Percentiles rank a stretch among this genome's conserved stretches.
Evolutionary conservation across 2,329 filamentous ascomycete species (phyloP).

Genomic region (Rachicladosporium sp.): DNA sequence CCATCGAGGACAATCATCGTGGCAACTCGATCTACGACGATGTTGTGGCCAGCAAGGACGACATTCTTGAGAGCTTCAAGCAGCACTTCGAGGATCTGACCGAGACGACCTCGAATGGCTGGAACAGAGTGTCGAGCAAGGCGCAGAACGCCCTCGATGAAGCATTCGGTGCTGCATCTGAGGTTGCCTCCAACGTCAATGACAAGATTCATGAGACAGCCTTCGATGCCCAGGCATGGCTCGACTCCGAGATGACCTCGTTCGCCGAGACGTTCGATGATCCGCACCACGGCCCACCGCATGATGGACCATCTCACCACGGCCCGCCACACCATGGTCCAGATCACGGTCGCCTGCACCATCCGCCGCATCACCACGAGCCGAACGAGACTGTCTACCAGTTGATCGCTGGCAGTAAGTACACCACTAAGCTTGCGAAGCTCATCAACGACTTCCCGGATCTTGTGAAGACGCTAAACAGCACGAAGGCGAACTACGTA

Average conservation of each 20-base stretch:
- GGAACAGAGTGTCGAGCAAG: constrained; percentile 18
- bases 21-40: constrained; percentile 17
- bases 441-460: constrained; percentile 62
- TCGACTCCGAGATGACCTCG: constrained; percentile 24
- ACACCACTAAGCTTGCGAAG: constrained; percentile 64
- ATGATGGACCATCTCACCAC: constrained; percentile 19
- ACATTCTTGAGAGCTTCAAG: constrained; percentile 22
- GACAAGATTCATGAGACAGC: constrained; percentile 31
- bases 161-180: constrained; percentile 29
- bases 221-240: constrained; percentile 37
- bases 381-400: constrained; percentile 67
- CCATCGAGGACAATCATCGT: constrained; percentile 25
- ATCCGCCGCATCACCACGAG: constrained; percentile 30
- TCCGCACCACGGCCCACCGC: constrained; percentile 11
- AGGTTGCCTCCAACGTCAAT: constrained; percentile 26
- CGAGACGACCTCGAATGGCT: constrained; percentile 15
- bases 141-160: constrained; percentile 32
- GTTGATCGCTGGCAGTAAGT: constrained; percentile 60
- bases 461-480: constrained; percentile 61
- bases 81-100: constrained; percentile 20
- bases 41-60: constrained; percentile 24
- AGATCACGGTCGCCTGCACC: constrained; percentile 22
- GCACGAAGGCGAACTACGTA: constrained; percentile 53
- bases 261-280: constrained; percentile 24
- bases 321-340: constrained; percentile 15